These are phyloP conservation scores for Elongisporangium prolatum DNA, from an alignment of 352 stramenopile species.

Conservation along the genomic window DNA sequence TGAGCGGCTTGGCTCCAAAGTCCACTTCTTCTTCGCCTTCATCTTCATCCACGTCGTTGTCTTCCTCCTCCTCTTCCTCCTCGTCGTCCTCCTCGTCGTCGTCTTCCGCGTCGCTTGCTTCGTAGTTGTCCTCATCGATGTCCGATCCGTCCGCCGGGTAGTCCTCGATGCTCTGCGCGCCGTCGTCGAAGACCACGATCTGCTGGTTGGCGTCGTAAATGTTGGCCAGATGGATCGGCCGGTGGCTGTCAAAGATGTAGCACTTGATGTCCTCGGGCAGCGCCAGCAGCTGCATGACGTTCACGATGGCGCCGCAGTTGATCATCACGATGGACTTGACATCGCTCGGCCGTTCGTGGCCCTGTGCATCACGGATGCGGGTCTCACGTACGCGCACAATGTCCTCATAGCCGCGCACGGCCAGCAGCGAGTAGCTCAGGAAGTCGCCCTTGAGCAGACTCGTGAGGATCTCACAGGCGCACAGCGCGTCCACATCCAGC, in stretches of 20 bases:
- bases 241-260: conserved; percentile 96
- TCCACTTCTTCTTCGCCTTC: conserved; percentile 50
- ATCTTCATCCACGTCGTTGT: conserved; percentile 28
- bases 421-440: conserved; percentile 68
- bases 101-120: conserved; percentile 63
- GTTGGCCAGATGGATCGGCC: conserved; percentile 96
- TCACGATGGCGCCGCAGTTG: conserved; percentile 93
- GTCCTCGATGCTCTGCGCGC: conserved; percentile 56
- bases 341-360: conserved; percentile 33
- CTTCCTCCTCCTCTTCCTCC: conserved; percentile 41
- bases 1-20: conserved; percentile 18
- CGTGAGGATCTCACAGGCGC: conserved; percentile 92
- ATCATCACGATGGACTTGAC: conserved; percentile 91
- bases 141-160: conserved; percentile 84
- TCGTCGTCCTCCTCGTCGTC: conserved; percentile 55
- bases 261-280: conserved; percentile 63
- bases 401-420: conserved; percentile 82
- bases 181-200: conserved; percentile 82
- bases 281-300: conserved; percentile 84
- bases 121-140: conserved; percentile 48
- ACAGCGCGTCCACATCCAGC: conserved; percentile 93
- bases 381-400: conserved; percentile 69
- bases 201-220: conserved; percentile 87
- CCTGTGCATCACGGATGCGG: conserved; percentile 51
- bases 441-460: conserved; percentile 68